Evolutionary conservation across 352 stramenopile species (phyloP).

Genomic region (Phytophthora ohioensis): DNA sequence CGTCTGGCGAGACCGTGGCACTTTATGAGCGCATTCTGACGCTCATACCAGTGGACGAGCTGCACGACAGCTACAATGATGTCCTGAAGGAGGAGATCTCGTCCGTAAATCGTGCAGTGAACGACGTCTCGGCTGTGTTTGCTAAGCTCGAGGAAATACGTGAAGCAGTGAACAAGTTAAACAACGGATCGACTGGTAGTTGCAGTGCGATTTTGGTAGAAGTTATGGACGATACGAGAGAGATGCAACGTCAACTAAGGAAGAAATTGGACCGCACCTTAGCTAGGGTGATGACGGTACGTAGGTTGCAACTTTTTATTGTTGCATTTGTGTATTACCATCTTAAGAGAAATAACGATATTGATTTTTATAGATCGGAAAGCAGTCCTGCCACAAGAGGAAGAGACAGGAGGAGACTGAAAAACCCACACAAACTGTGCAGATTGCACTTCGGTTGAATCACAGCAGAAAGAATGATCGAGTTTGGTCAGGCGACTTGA

Average conservation of each 20-base stretch:
- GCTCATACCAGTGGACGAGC: slow-evolving; percentile 14
- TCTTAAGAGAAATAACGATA: neutral
- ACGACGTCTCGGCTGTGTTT: slow-evolving; percentile 14
- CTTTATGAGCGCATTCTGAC: slow-evolving; percentile 26
- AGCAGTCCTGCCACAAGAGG: neutral
- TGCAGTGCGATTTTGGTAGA: slow-evolving; percentile 10
- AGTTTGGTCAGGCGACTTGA: neutral
- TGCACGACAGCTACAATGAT: slow-evolving; percentile 14
- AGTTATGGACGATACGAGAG: neutral
- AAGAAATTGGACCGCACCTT: neutral
- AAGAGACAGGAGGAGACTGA: neutral
- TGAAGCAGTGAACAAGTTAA: slow-evolving; percentile 17
- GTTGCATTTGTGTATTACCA: too few species aligned
- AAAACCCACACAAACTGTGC: neutral
- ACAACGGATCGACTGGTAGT: neutral
- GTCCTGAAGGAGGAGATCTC: slow-evolving; percentile 13
- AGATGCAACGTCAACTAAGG: slow-evolving; percentile 6
- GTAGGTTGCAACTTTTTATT: too few species aligned
- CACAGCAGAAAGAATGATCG: neutral
- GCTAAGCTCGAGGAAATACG: slow-evolving; percentile 24
- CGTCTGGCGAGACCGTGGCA: too few species aligned
- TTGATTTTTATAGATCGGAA: neutral
- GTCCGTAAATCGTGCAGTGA: slow-evolving; percentile 1
- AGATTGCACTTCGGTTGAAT: neutral
- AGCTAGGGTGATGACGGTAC: neutral